Evolutionary conservation across 768 basidiomycete genomes (phyloP).

Genomic region (Boletus patriciae): DNA sequence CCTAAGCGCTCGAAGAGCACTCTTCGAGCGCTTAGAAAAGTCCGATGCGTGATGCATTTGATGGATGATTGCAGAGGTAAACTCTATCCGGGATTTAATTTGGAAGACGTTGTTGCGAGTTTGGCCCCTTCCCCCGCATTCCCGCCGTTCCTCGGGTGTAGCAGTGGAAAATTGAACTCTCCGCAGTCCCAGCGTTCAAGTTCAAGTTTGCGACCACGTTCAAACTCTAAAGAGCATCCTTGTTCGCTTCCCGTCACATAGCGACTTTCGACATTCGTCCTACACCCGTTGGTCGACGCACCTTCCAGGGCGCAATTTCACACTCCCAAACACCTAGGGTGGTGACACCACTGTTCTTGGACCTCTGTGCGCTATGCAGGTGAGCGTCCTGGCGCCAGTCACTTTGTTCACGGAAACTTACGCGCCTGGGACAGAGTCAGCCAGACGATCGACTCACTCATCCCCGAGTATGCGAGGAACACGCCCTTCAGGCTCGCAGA

Average conservation of each 20-base stretch:
- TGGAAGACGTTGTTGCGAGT: not conserved
- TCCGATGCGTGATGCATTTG: too few species aligned
- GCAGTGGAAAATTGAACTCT: too few species aligned
- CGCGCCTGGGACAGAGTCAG: not conserved
- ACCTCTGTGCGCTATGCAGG: constrained; percentile 1
- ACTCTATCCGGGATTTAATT: not conserved
- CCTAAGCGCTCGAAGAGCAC: too few species aligned
- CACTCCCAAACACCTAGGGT: not conserved
- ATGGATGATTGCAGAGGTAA: too few species aligned
- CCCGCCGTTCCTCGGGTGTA: not conserved
- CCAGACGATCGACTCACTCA: constrained; percentile 4
- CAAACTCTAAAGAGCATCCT: not conserved
- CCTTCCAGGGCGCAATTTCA: too few species aligned
- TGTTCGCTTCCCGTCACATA: not conserved
- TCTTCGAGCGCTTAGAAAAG: too few species aligned
- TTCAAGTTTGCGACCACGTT: too few species aligned
- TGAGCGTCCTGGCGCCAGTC: not conserved
- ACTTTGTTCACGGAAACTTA: not conserved
- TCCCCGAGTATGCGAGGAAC: constrained; percentile 12
- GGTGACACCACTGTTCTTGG: not conserved
- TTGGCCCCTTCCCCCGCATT: not conserved
- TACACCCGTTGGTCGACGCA: not conserved
- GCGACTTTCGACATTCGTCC: not conserved
- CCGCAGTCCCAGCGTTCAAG: not conserved
- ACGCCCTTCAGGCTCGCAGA: constrained; percentile 28